Evolutionary conservation across 495 filamentous ascomycete genomes (phyloP).

Genomic region (Evernia prunastri): DNA sequence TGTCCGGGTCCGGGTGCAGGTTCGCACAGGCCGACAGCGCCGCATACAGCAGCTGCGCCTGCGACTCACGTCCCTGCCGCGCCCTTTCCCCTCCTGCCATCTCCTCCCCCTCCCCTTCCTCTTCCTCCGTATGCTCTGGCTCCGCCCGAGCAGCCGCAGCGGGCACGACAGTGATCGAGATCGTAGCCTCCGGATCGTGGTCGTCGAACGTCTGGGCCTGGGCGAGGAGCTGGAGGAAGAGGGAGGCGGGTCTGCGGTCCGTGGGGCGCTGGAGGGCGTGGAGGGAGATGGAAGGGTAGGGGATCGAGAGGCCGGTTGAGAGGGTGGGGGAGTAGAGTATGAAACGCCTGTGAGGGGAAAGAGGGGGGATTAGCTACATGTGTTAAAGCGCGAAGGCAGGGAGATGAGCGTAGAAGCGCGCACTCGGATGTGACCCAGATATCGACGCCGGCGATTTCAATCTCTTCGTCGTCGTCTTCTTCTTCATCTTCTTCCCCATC

Average conservation of each 20-base stretch:
- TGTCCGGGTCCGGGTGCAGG: slow-evolving; percentile 75
- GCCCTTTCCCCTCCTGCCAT: slow-evolving; percentile 19
- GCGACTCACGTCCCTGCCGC: slow-evolving; percentile 26
- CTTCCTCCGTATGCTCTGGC: neutral
- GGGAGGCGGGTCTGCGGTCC: slow-evolving; percentile 32
- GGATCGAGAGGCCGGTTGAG: slow-evolving; percentile 64
- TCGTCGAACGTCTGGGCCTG: slow-evolving; percentile 53
- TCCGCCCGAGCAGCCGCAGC: neutral
- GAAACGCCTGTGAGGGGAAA: slow-evolving; percentile 35
- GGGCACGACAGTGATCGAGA: slow-evolving; percentile 72
- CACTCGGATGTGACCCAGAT: slow-evolving; percentile 77
- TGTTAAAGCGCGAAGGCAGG: neutral
- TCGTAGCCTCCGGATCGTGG: slow-evolving; percentile 52
- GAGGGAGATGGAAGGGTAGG: slow-evolving; percentile 80
- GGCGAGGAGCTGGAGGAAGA: slow-evolving; percentile 25
- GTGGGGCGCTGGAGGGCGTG: slow-evolving; percentile 71
- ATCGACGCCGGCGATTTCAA: slow-evolving; percentile 50
- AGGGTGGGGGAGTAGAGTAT: slow-evolving; percentile 59
- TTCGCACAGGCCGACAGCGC: slow-evolving; percentile 84
- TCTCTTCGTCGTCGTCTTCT: slow-evolving; percentile 38
- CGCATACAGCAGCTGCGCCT: slow-evolving; percentile 54
- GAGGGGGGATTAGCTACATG: neutral
- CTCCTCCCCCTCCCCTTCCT: neutral
- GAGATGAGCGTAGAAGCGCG: slow-evolving; percentile 23
- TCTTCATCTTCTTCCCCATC: slow-evolving; percentile 18